Conservation (phyloP, 1,139 yeast genomes). For the Yamadazyma songkhlaensis region DNA sequence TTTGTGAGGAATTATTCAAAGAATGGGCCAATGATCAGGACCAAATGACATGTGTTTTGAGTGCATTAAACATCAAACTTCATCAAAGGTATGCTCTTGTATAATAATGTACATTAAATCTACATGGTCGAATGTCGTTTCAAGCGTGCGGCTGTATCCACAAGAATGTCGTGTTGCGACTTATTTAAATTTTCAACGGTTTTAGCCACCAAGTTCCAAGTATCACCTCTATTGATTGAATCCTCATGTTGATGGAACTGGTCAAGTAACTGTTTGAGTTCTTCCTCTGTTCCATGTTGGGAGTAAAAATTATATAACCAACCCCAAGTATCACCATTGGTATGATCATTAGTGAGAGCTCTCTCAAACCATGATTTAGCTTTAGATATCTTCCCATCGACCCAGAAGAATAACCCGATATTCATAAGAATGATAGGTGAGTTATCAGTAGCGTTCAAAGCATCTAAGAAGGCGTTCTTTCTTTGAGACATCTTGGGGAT, state of each 20-base stretch:
- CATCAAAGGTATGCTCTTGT: constrained; percentile 36
- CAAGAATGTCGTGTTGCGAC: constrained; percentile 27
- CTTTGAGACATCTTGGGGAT: constrained; percentile 55
- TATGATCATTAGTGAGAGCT: constrained; percentile 50
- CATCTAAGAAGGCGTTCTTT: constrained; percentile 67
- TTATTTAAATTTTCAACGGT: constrained; percentile 38
- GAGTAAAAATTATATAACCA: constrained; percentile 52
- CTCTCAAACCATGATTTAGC: constrained; percentile 78
- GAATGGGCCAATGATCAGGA: constrained; percentile 69
- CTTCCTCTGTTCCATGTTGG: constrained; percentile 23
- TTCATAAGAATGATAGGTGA: constrained; percentile 56
- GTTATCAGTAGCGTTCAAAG: constrained; percentile 65
- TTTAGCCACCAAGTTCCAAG: constrained; percentile 54
- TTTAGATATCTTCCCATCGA: constrained; percentile 59
- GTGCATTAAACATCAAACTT: constrained; percentile 69
- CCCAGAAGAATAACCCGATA: constrained; percentile 70
- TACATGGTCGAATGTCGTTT: too few relatives aligned
- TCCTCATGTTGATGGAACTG: constrained; percentile 29
- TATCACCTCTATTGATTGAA: constrained; percentile 56
- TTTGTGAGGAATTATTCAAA: constrained; percentile 56
- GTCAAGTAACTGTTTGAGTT: constrained; percentile 16
- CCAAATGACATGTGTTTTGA: constrained; percentile 76
- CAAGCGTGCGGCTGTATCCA: too few relatives aligned
- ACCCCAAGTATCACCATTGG: constrained; percentile 76
- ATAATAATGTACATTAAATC: constrained; percentile 4